Conservation (phyloP, 2,329 filamentous ascomycete genomes). For the Aspergillus aculeatus region DNA sequence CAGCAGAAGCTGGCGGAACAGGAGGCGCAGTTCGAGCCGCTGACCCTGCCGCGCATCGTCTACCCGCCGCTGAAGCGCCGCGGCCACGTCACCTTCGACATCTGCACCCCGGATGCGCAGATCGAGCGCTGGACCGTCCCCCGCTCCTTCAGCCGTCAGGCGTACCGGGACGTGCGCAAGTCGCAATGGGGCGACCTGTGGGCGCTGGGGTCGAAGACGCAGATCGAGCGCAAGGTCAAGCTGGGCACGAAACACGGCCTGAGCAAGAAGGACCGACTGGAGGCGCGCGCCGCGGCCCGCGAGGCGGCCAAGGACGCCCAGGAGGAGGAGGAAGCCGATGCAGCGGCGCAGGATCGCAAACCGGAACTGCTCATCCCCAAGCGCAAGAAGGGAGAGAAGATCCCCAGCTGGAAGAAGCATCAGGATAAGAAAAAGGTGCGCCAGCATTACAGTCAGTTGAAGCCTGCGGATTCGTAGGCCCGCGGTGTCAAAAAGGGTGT, state of each 20-base stretch:
- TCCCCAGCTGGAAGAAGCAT: conserved; percentile 46
- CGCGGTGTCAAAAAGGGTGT: not conserved
- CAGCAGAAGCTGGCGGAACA: conserved; percentile 1
- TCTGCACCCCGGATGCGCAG: conserved; percentile 81
- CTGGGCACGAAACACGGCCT: conserved; percentile 53
- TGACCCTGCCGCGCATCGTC: conserved; percentile 75
- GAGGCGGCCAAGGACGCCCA: conserved; percentile 24
- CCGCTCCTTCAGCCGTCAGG: conserved; percentile 72
- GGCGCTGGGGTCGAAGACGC: conserved; percentile 90
- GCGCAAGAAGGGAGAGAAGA: conserved; percentile 35
- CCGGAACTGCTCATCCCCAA: conserved; percentile 18
- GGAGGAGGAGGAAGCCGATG: conserved; percentile 23
- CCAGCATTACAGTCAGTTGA: conserved; percentile 39
- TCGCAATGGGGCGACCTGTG: conserved; percentile 89
- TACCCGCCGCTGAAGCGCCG: conserved; percentile 80
- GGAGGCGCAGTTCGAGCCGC: conserved; percentile 47
- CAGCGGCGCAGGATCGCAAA: conserved; percentile 10
- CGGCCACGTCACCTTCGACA: conserved; percentile 83
- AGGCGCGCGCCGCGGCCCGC: conserved; percentile 36
- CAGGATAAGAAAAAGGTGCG: conserved; percentile 44
- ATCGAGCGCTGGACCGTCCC: conserved; percentile 95
- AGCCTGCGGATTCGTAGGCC: not conserved
- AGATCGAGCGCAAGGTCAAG: conserved; percentile 61
- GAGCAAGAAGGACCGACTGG: conserved; percentile 40
- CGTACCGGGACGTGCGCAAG: conserved; percentile 91